Conservation (phyloP, 1,284 basidiomycete genomes). For the Ceratobasidium sp. region DNA sequence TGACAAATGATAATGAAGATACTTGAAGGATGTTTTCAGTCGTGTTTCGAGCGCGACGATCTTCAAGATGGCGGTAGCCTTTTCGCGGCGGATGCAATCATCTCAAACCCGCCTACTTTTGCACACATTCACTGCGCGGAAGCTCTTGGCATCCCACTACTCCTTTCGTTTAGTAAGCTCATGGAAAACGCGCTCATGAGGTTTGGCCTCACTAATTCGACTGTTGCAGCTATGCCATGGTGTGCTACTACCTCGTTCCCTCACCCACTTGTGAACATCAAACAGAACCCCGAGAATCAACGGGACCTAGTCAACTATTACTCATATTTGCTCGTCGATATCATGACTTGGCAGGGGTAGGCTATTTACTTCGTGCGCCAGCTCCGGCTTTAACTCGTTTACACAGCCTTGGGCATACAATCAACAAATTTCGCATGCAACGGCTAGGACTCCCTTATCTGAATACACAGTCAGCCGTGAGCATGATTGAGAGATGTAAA, state of each 20-base stretch:
- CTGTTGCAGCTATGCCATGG: slow-evolving; percentile 73
- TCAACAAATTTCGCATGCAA: slow-evolving; percentile 70
- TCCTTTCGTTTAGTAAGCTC: slow-evolving; percentile 69
- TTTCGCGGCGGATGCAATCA: slow-evolving; percentile 56
- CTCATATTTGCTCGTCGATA: slow-evolving; percentile 68
- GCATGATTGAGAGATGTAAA: slow-evolving; percentile 68
- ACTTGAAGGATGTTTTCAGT: slow-evolving; percentile 69
- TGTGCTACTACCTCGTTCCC: slow-evolving; percentile 71
- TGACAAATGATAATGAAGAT: slow-evolving; percentile 58
- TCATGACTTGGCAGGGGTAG: slow-evolving; percentile 72
- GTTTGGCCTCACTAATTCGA: neutral
- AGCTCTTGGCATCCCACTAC: slow-evolving; percentile 70
- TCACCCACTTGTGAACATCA: slow-evolving; percentile 72
- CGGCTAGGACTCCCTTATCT: slow-evolving; percentile 67
- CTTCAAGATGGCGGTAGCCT: slow-evolving; percentile 59
- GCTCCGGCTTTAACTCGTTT: slow-evolving; percentile 33
- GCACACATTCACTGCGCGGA: slow-evolving; percentile 59
- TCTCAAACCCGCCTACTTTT: too few relatives aligned
- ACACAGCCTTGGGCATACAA: slow-evolving; percentile 67
- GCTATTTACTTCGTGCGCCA: slow-evolving; percentile 47
- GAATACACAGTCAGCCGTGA: slow-evolving; percentile 64
- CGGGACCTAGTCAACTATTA: slow-evolving; percentile 68
- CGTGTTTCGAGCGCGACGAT: slow-evolving; percentile 65
- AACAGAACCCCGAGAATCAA: slow-evolving; percentile 63
- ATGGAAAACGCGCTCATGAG: neutral